Base-by-base conservation (phyloP, 1,284 basidiomycete species). In the Fomes fomentarius region DNA sequence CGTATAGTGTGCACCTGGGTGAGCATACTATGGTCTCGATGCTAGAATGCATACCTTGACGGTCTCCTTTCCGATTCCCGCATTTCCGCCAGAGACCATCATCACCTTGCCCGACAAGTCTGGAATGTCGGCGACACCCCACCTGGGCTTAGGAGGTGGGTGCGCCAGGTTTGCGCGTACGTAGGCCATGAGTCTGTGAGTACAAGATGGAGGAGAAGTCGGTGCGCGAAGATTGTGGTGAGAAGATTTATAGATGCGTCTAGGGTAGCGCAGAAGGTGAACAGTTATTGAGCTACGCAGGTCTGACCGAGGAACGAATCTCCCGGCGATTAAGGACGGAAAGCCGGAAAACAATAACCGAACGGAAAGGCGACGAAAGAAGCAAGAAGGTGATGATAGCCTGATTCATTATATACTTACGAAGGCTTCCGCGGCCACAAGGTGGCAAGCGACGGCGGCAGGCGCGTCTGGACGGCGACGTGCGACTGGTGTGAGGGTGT, bases 71-170 rank as follows among this genome's bases (percentile, higher is more conserved):
- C 63, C 63, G 15, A 65, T 54, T 6, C 63, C 62, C 2, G 54
- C 54, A 31, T 61, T 66, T 11, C 63, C 64, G 15, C 64, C 63
- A 10, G 61, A 63, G 26, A 66, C 61, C 46, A 66, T 54, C 35
- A 60, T 55, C 25, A 64, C 63, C 46, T 60, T 55, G n/a, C 55
- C 60, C 10, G 49, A 53, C 22, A 61, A 50, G 44, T 61, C 51
- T 40, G 61, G 61, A 10, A 64, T 66, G 26, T 64, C 50, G 35
- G 56, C 51, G 4, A 60, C 57, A 6, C 50, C 38, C 58, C 61
- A 66, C 39, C 14, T 57, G 5, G 63, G 41, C 45, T 58, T 60
- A 0, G 59, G 61, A 39, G 63, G 63, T 19, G 55, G 22, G 7
- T 53, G 47, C 4, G 45, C 12, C 22, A 57, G 41, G 21, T 50